These are phyloP conservation scores for Xenoacremonium recifei DNA, from an alignment of 2,329 filamentous ascomycete species.

Conservation along the genomic window DNA sequence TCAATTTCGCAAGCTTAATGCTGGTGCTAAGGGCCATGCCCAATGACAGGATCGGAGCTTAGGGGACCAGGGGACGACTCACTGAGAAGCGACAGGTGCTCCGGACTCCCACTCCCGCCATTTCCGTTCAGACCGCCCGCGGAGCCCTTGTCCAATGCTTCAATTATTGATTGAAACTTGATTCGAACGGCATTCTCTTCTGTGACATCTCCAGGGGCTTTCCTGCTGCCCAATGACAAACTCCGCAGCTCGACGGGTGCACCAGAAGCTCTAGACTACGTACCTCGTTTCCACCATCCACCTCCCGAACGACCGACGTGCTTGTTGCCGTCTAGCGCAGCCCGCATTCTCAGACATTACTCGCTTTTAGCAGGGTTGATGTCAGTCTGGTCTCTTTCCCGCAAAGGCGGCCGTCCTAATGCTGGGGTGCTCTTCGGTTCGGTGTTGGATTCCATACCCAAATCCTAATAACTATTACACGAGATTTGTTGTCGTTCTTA, in stretches of 20 bases:
- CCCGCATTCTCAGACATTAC: no score
- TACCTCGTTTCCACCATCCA: no score
- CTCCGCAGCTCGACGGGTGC: constrained; percentile 18
- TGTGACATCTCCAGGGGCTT: constrained; percentile 3
- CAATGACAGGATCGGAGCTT: background rate
- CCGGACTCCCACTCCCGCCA: background rate
- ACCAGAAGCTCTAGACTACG: constrained; percentile 17
- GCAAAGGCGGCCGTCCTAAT: no score
- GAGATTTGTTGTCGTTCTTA: no score
- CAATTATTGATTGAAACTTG: background rate
- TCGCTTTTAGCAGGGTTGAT: no score
- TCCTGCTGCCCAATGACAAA: constrained; percentile 21
- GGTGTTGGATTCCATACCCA: no score
- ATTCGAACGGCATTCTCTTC: background rate
- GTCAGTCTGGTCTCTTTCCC: no score
- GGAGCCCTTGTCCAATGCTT: no score
- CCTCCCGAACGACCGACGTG: no score
- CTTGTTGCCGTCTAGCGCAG: no score
- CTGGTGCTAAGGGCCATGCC: background rate
- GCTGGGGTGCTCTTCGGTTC: no score
- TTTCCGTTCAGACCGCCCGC: background rate
- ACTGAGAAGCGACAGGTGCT: constrained; percentile 1
- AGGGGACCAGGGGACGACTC: background rate
- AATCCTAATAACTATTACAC: no score
- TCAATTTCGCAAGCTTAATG: background rate